Conservation (phyloP, 495 filamentous ascomycete genomes). For the Talaromyces adpressus region DNA sequence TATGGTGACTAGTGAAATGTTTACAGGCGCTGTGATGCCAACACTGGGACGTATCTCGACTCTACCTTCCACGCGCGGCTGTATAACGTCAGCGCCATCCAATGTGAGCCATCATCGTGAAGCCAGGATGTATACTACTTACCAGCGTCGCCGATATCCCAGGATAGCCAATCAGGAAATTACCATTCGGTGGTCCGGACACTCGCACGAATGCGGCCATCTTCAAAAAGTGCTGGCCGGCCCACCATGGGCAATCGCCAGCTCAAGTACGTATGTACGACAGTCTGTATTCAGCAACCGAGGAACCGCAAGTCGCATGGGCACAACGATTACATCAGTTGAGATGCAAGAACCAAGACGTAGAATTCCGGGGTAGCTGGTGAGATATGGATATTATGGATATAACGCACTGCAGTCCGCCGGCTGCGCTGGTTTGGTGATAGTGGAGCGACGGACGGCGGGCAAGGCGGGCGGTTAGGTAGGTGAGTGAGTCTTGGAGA, state of each 20-base stretch:
- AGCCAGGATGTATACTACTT: slow-evolving; percentile 21
- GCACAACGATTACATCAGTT: not conserved
- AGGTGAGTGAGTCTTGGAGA: not conserved
- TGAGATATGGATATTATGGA: not conserved
- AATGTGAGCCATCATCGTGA: not conserved
- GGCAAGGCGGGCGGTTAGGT: not conserved
- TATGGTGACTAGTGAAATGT: slow-evolving; percentile 89
- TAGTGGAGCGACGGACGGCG: slow-evolving; percentile 1
- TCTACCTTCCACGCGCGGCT: slow-evolving; percentile 96
- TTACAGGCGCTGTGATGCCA: slow-evolving; percentile 80
- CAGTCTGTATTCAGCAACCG: not conserved
- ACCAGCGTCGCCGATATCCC: slow-evolving; percentile 97
- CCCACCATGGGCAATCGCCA: slow-evolving; percentile 40
- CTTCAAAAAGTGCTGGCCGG: slow-evolving; percentile 32
- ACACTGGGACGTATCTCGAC: slow-evolving; percentile 88
- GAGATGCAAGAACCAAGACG: not conserved
- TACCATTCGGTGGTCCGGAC: slow-evolving; percentile 94
- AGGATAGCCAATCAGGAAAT: slow-evolving; percentile 92
- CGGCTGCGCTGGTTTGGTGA: not conserved
- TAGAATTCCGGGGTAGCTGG: not conserved
- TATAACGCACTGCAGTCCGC: not conserved
- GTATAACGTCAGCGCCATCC: slow-evolving; percentile 4
- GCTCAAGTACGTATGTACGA: slow-evolving; percentile 10
- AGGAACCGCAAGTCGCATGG: not conserved
- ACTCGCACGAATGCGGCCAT: slow-evolving; percentile 94